These are phyloP conservation scores for Annulohypoxylon nitens DNA, from an alignment of 495 filamentous ascomycete genomes.

Conservation along the genomic window DNA sequence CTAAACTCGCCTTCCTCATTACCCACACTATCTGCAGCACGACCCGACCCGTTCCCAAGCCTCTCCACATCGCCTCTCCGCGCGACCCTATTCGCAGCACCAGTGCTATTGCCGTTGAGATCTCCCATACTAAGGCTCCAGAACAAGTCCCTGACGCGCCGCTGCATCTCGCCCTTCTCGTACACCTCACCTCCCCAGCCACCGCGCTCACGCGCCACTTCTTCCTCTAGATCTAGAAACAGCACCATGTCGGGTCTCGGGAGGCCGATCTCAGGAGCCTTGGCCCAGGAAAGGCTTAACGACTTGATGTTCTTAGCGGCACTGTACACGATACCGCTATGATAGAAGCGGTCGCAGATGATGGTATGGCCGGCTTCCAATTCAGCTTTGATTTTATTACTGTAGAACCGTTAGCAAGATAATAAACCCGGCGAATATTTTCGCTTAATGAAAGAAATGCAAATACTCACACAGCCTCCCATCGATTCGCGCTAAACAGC, in stretches of 20 bases:
- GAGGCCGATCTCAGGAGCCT: conserved; percentile 84
- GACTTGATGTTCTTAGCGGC: conserved; percentile 84
- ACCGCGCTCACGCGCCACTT: conserved; percentile 78
- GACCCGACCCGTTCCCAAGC: conserved; percentile 46
- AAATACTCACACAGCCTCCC: conserved; percentile 77
- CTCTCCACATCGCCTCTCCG: conserved; percentile 30
- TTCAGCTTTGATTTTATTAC: conserved; percentile 70
- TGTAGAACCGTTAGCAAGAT: conserved; percentile 42
- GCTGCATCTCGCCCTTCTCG: conserved; percentile 87
- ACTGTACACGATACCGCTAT: conserved; percentile 93
- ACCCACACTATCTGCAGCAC: conserved; percentile 12
- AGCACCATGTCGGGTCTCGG: conserved; percentile 89
- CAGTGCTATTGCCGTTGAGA: conserved; percentile 49
- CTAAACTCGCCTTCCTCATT: conserved; percentile 57
- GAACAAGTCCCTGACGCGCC: conserved; percentile 81
- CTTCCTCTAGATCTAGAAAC: conserved; percentile 83
- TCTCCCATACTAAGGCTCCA: conserved; percentile 63
- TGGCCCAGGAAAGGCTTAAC: conserved; percentile 81
- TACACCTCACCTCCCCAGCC: conserved; percentile 92
- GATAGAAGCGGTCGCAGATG: conserved; percentile 92
- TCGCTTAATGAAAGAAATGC: background rate
- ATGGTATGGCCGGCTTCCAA: conserved; percentile 77
- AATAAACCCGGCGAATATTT: background rate
- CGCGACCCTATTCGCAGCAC: conserved; percentile 21
- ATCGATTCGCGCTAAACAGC: conserved; percentile 94